phyloP scores from a whole-genome alignment of 164 flowering plant species.

The Protea cynaroides region DNA sequence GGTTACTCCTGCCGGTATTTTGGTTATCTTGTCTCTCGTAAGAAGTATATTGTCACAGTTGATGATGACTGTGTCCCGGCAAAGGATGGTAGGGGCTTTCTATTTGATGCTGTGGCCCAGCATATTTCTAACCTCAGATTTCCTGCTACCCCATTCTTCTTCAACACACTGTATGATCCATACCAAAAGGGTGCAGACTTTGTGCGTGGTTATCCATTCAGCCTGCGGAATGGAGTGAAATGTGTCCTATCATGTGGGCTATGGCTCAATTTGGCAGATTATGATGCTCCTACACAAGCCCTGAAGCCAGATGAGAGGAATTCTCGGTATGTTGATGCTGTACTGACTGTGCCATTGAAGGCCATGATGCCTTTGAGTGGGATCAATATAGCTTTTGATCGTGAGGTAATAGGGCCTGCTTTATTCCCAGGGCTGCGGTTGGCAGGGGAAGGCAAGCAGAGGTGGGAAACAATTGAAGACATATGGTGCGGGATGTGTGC shows the following conservation, averaged over 20 bases:
- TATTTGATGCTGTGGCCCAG: slow-evolving; percentile 62
- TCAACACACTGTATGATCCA: slow-evolving; percentile 97
- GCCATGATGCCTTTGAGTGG: slow-evolving; percentile 82
- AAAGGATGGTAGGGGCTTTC: slow-evolving; percentile 50
- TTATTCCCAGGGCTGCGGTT: slow-evolving; percentile 73
- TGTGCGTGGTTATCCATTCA: slow-evolving; percentile 96
- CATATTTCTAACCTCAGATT: slow-evolving; percentile 63
- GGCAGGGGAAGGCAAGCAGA: slow-evolving; percentile 72
- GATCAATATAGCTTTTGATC: slow-evolving; percentile 72
- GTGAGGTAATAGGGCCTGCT: slow-evolving; percentile 69
- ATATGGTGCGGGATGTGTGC: slow-evolving; percentile 84
- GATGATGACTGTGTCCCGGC: slow-evolving; percentile 94
- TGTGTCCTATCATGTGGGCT: slow-evolving; percentile 91
- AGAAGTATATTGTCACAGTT: slow-evolving; percentile 65
- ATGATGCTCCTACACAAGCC: slow-evolving; percentile 89
- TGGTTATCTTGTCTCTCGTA: slow-evolving; percentile 74
- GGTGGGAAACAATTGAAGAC: slow-evolving; percentile 97
- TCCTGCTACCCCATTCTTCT: slow-evolving; percentile 93
- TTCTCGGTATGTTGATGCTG: slow-evolving; percentile 74
- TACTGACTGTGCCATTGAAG: slow-evolving; percentile 67
- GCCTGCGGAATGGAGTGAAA: slow-evolving; percentile 72
- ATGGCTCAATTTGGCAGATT: slow-evolving; percentile 89
- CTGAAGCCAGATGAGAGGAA: slow-evolving; percentile 62
- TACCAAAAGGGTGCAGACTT: slow-evolving; percentile 74
- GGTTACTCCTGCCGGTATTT: slow-evolving; percentile 90